phyloP scores from a whole-genome alignment of 768 basidiomycete genomes.

The Pluteus cervinus region DNA sequence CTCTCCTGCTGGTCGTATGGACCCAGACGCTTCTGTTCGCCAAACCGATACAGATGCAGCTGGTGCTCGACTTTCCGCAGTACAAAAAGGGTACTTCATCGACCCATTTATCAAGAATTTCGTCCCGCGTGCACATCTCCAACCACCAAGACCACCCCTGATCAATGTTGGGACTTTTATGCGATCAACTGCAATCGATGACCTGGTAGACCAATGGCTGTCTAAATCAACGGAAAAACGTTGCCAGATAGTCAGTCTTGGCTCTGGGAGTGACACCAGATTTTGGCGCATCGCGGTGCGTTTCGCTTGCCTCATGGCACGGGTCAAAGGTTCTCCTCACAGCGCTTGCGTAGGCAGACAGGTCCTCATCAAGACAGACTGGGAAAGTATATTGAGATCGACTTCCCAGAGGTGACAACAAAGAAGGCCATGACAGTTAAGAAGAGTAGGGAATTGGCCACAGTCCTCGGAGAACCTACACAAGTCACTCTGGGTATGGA shows the following conservation, averaged over 20 bases:
- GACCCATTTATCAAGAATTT: constrained; percentile 72
- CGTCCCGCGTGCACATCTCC: constrained; percentile 59
- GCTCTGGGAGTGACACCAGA: constrained; percentile 92
- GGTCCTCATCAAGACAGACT: constrained; percentile 44
- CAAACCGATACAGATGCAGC: constrained; percentile 82
- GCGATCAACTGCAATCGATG: constrained; percentile 75
- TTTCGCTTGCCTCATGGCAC: constrained; percentile 11
- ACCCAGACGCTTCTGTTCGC: constrained; percentile 60
- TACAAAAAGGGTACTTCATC: constrained; percentile 67
- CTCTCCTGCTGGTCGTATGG: too few species aligned
- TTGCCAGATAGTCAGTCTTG: constrained; percentile 90
- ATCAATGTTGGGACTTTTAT: constrained; percentile 96
- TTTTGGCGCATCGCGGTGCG: constrained; percentile 89
- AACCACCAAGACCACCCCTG: constrained; percentile 68
- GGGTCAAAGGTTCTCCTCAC: constrained; percentile 1
- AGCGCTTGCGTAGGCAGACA: constrained; percentile 38
- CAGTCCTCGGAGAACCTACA: constrained; percentile 39
- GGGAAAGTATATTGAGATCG: constrained; percentile 76
- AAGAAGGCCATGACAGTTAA: constrained; percentile 80
- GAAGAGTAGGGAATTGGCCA: constrained; percentile 54
- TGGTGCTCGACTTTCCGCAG: constrained; percentile 81
- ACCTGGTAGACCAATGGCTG: constrained; percentile 65
- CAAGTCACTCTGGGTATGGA: constrained; percentile 38
- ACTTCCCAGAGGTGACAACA: constrained; percentile 81
- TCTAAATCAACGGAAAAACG: constrained; percentile 33